Conservation (phyloP, 352 stramenopile genomes). For the Pythium phragmitis region DNA sequence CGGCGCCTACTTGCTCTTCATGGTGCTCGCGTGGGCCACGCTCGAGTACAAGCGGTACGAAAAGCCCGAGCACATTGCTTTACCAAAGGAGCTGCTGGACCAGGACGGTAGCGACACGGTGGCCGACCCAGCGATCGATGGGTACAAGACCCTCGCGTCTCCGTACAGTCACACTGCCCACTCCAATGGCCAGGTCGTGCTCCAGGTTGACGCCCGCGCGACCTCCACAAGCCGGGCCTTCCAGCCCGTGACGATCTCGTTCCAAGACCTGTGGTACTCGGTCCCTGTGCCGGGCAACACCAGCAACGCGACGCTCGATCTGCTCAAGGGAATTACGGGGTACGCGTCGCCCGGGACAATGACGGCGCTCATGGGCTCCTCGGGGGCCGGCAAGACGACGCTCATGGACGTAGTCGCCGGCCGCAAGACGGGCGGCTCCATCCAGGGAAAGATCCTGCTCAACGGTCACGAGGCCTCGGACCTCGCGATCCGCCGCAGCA, state of each 20-base stretch:
- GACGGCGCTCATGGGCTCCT: conserved; percentile 71
- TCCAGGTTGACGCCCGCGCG: conserved; percentile 29
- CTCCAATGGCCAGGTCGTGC: conserved; percentile 31
- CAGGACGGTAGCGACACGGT: too few relatives aligned
- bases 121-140: too few relatives aligned
- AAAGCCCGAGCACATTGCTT: conserved; percentile 43
- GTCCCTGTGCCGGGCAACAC: conserved; percentile 37
- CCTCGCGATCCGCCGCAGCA: conserved; percentile 53
- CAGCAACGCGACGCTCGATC: conserved; percentile 26
- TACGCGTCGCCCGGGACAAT: conserved; percentile 55
- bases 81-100: conserved; percentile 27
- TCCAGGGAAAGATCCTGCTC: conserved; percentile 65
- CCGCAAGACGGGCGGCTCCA: conserved; percentile 80
- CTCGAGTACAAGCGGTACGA: conserved; percentile 70
- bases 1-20: conserved; percentile 50
- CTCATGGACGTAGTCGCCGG: conserved; percentile 94
- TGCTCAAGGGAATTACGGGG: conserved; percentile 63
- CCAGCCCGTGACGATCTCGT: conserved; percentile 45
- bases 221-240: conserved; percentile 27
- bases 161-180: background rate
- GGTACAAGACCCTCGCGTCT: background rate
- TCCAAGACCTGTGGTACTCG: conserved; percentile 59
- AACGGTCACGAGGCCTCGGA: conserved; percentile 57
- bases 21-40: conserved; percentile 42
- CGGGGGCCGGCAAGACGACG: conserved; percentile 91